Conservation (phyloP, 805 yeast species). For the Spathaspora girioi region DNA sequence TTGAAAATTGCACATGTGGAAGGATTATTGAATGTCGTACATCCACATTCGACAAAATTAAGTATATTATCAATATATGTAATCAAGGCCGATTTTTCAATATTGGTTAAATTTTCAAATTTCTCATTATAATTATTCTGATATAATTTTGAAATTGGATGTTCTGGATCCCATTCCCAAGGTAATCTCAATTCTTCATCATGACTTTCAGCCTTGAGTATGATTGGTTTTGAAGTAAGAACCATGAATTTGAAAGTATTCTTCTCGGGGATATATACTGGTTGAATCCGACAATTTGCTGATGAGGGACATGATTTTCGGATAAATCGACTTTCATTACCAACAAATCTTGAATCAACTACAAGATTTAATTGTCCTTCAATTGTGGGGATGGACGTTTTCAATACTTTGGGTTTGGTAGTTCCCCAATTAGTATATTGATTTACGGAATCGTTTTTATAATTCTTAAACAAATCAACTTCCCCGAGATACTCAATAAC, state of each 20-base stretch:
- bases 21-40: conserved; percentile 37
- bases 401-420: conserved; percentile 42
- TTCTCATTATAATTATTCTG: conserved; percentile 27
- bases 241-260: conserved; percentile 49
- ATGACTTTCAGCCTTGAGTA: conserved; percentile 23
- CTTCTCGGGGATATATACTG: conserved; percentile 41
- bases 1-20: conserved; percentile 55
- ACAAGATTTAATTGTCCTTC: conserved; percentile 48
- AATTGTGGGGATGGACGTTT: conserved; percentile 12
- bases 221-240: conserved; percentile 52
- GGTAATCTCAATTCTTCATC: conserved; percentile 74
- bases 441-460: conserved; percentile 62
- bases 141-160: conserved; percentile 61
- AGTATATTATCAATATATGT: conserved; percentile 61
- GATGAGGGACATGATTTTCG: conserved; percentile 61
- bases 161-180: conserved; percentile 87
- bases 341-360: conserved; percentile 76
- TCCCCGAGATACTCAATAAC: conserved; percentile 72
- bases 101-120: conserved; percentile 53
- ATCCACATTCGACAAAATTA: conserved; percentile 62
- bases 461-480: conserved; percentile 60
- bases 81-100: conserved; percentile 52
- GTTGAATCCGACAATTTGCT: conserved; percentile 67
- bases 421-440: conserved; percentile 77
- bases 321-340: conserved; percentile 71